Percentiles rank a stretch among this genome's conserved stretches.
Conservation (phyloP, 2,329 filamentous ascomycete genomes). For the Huntiella bhutanensis region DNA sequence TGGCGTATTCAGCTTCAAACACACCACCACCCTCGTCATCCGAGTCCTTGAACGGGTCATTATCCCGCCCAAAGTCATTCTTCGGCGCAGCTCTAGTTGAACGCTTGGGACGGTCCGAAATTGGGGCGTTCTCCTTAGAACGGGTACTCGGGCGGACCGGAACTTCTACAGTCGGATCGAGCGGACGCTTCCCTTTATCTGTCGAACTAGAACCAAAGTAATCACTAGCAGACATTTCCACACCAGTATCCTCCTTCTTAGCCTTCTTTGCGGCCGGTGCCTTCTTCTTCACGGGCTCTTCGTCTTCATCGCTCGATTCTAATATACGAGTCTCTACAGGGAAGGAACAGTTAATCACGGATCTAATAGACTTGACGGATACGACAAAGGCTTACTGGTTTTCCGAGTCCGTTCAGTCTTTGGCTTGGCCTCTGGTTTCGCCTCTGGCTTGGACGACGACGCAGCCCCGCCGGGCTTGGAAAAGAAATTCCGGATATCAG, state of each 20-base stretch:
- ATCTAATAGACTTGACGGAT: not conserved
- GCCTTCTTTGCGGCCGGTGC: constrained; percentile 31
- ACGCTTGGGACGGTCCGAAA: constrained; percentile 8
- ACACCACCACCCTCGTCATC: constrained; percentile 53
- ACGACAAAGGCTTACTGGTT: constrained; percentile 21
- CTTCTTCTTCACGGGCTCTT: constrained; percentile 26
- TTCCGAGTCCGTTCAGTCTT: constrained; percentile 19
- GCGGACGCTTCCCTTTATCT: constrained; percentile 19
- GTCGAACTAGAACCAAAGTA: constrained; percentile 27
- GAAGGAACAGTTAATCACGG: constrained; percentile 12
- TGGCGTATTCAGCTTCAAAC: constrained; percentile 51
- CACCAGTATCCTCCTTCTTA: constrained; percentile 28
- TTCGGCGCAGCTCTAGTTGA: constrained; percentile 1
- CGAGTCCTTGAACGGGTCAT: constrained; percentile 44
- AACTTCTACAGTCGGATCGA: constrained; percentile 22
- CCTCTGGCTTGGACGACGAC: constrained; percentile 25
- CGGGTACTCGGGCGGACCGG: constrained; percentile 36
- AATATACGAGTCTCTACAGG: constrained; percentile 42
- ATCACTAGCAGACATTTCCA: constrained; percentile 34
- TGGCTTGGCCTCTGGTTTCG: constrained; percentile 28
- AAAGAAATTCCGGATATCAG: constrained; percentile 88
- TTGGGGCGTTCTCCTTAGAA: constrained; percentile 22
- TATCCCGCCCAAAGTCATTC: constrained; percentile 21
- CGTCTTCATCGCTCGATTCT: constrained; percentile 57
- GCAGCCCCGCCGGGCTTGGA: constrained; percentile 49